phyloP scores from a whole-genome alignment of 768 basidiomycete genomes.

The Thelephora aurantiotincta region DNA sequence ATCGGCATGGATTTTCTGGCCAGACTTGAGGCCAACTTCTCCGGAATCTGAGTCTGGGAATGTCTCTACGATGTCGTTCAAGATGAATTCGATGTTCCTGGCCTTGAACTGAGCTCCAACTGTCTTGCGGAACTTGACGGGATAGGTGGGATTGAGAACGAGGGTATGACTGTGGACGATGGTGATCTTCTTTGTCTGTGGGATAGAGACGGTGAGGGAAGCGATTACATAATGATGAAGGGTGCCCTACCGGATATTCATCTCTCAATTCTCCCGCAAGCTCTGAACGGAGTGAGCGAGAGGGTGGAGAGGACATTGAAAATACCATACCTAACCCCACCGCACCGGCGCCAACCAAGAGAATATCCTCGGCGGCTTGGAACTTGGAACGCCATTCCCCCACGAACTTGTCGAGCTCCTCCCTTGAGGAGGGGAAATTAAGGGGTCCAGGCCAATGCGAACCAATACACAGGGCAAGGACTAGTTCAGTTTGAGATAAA shows the following conservation, averaged over 20 bases:
- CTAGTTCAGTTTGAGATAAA: background rate
- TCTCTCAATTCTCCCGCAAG: slow-evolving; percentile 31
- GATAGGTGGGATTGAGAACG: slow-evolving; percentile 45
- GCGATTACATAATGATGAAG: background rate
- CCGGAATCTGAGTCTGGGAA: slow-evolving; percentile 22
- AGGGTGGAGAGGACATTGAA: slow-evolving; percentile 24
- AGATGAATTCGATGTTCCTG: slow-evolving; percentile 35
- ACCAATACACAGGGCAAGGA: slow-evolving; percentile 49
- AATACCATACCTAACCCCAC: slow-evolving; percentile 17
- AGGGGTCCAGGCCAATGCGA: slow-evolving; percentile 37
- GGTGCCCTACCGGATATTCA: slow-evolving; percentile 21
- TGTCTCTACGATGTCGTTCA: slow-evolving; percentile 38
- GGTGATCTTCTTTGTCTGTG: slow-evolving; percentile 33
- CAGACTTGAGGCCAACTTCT: slow-evolving; percentile 34
- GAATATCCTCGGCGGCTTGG: slow-evolving; percentile 8
- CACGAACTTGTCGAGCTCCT: slow-evolving; percentile 9
- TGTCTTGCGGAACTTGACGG: slow-evolving; percentile 34
- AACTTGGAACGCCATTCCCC: slow-evolving; percentile 10
- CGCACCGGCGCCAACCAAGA: slow-evolving; percentile 14
- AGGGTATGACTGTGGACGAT: slow-evolving; percentile 40
- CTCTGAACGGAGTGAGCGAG: slow-evolving; percentile 17
- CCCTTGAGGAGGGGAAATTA: slow-evolving; percentile 24
- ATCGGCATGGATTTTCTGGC: slow-evolving; percentile 34
- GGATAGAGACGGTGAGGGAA: background rate
- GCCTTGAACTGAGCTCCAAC: slow-evolving; percentile 25